Base-by-base conservation (phyloP, 345 rosid species). In the Arabis hirsuta region DNA sequence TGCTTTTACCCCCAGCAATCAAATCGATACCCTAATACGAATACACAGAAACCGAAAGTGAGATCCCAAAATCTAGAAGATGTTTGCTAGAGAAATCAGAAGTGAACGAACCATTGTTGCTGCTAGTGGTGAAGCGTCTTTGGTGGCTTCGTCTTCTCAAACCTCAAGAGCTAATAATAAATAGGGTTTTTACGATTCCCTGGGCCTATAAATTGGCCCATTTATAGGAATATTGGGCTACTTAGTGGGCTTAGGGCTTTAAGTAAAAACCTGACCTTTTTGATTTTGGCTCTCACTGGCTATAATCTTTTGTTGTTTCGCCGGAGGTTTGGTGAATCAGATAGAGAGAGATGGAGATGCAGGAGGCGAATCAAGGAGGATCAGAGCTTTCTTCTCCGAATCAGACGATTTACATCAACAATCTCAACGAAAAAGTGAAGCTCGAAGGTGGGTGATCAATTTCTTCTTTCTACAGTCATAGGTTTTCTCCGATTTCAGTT, bases 381-480 rank as follows among this genome's bases (percentile, higher is more conserved):
- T 69, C 82, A 13, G 98, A 96, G 73, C 32, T 68, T 48, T 11
- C 91, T 48, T 12, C 91, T 47, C 76, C 82, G 0, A 92, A 96
- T 82, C 81, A 81, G 84, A 92, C 99, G 22, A 85, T 96, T 36
- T 92, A 90, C 86, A 89, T 92, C 83, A 96, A 96, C 83, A 96
- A 90, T 59, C 97, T 92, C 83, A 96, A 96, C 82, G 97, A 96
- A 81, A 96, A 96, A 80, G 86, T 88, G 76, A 96, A 92, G 82
- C 80, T 89, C 60, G 98, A 96, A 58, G 87, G 99, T 34, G 32
- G 24, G 24, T 96, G 64, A 50, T 43, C 4, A 12, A 5, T 19
- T 24, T 26, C 22, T 7, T 62, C 39, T 45, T 14, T 2, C 1
- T 9, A 14, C 55, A 29, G 27, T 26, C 50, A 4, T 16, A n/a